Evolutionary conservation across 2,329 filamentous ascomycete species (phyloP).

Genomic region (Nannizzia gypsea): DNA sequence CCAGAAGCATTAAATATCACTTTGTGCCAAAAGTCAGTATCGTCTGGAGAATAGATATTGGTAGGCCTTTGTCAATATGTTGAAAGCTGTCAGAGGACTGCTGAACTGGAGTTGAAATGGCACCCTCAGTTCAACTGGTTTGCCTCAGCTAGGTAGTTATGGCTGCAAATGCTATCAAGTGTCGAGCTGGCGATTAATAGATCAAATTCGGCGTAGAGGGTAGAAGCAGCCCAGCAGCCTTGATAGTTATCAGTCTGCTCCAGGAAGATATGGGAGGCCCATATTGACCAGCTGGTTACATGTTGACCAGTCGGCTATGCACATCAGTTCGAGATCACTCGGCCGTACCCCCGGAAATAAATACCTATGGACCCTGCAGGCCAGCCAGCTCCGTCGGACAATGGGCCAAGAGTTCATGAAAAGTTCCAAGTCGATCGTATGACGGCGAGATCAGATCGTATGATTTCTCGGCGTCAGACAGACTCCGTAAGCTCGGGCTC

Average conservation of each 20-base stretch:
- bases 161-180: conserved; percentile 23
- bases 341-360: not conserved
- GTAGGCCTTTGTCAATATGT: conserved; percentile 34
- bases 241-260: too few species aligned
- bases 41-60: conserved; percentile 32
- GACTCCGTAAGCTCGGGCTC: not conserved
- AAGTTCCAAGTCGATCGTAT: not conserved
- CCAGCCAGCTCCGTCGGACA: not conserved
- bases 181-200: too few species aligned
- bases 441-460: not conserved
- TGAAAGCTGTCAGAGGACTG: conserved; percentile 31
- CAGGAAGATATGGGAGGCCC: too few species aligned
- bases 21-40: too few species aligned
- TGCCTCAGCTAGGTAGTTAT: conserved; percentile 12
- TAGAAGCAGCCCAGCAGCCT: too few species aligned
- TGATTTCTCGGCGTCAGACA: not conserved
- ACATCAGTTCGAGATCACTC: not conserved
- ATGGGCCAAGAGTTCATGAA: not conserved
- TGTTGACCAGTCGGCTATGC: too few species aligned
- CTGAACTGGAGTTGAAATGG: conserved; percentile 12
- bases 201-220: too few species aligned
- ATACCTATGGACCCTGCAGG: not conserved
- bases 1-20: too few species aligned
- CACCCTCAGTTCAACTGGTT: too few species aligned
- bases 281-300: too few species aligned